Conservation (phyloP, 768 basidiomycete species). For the Tulasnella sp. region DNA sequence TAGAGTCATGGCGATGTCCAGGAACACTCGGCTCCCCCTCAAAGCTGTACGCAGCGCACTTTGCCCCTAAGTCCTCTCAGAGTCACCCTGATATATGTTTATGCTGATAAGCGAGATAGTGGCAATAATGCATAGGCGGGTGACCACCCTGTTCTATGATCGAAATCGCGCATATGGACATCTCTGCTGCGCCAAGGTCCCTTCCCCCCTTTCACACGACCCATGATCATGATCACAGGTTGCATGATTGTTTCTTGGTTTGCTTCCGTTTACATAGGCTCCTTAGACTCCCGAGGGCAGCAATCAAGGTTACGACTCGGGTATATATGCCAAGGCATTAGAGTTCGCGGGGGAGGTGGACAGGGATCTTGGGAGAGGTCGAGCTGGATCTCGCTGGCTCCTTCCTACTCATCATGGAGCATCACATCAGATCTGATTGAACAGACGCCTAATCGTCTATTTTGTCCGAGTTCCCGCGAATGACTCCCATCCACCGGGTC, state of each 20-base stretch:
- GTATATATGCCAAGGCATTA: not conserved
- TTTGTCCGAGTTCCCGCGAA: not conserved
- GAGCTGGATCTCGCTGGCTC: not conserved
- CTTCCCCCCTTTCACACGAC: not conserved
- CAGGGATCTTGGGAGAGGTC: constrained; percentile 4
- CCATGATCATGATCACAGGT: not conserved
- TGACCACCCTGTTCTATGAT: not conserved
- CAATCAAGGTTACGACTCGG: constrained; percentile 1
- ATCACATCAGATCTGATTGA: not conserved
- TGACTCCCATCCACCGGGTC: not conserved
- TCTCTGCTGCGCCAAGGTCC: not conserved
- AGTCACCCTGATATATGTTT: not conserved
- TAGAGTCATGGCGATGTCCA: constrained; percentile 6
- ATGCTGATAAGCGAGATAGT: not conserved
- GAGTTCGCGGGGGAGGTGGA: not conserved
- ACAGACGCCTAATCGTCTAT: not conserved
- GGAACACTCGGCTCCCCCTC: not conserved
- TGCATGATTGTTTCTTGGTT: not conserved
- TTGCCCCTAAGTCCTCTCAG: not conserved
- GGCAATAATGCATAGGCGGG: not conserved
- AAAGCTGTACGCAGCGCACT: not conserved
- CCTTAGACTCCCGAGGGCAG: not conserved
- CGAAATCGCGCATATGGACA: not conserved
- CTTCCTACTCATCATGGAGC: not conserved
- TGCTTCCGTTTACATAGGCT: not conserved